These are phyloP conservation scores for Trematosphaeria pertusa DNA, from an alignment of 2,329 filamentous ascomycete species.

Conservation along the genomic window DNA sequence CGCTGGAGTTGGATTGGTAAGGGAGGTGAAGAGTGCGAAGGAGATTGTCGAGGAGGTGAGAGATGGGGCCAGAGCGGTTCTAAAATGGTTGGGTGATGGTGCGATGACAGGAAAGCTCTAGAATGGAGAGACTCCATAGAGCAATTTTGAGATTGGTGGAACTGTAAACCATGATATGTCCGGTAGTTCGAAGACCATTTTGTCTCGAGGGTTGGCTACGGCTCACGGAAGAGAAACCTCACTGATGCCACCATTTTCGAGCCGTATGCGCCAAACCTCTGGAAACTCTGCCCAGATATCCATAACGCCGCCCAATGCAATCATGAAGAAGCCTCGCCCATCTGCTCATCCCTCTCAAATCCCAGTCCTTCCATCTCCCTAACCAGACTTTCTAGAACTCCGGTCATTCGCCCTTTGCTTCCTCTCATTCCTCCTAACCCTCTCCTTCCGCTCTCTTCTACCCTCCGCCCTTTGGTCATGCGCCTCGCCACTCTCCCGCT, in stretches of 20 bases:
- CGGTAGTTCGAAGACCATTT: too few species aligned
- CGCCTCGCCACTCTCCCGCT: conserved; percentile 70
- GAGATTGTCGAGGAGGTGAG: conserved; percentile 61
- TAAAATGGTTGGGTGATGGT: conserved; percentile 27
- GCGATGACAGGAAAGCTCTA: background rate
- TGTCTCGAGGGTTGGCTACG: too few species aligned
- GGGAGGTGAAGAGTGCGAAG: conserved; percentile 55
- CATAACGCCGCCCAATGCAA: conserved; percentile 40
- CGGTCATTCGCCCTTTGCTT: conserved; percentile 63
- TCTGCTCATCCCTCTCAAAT: conserved; percentile 11
- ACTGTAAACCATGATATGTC: too few species aligned
- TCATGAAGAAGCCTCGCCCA: conserved; percentile 21
- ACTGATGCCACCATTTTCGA: too few species aligned
- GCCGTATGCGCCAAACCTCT: too few species aligned
- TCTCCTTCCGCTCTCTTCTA: conserved; percentile 65
- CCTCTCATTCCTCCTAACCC: conserved; percentile 51
- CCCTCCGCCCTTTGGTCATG: conserved; percentile 63
- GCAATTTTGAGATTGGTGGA: too few species aligned
- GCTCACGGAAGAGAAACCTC: too few species aligned
- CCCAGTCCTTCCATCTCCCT: conserved; percentile 19
- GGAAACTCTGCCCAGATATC: background rate
- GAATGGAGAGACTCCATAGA: too few species aligned
- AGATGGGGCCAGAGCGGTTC: conserved; percentile 42
- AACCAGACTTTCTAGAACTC: conserved; percentile 65
- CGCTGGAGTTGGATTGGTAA: conserved; percentile 66